These are phyloP conservation scores for Aspergillus ustus DNA, from an alignment of 2,329 filamentous ascomycete genomes.

Conservation along the genomic window DNA sequence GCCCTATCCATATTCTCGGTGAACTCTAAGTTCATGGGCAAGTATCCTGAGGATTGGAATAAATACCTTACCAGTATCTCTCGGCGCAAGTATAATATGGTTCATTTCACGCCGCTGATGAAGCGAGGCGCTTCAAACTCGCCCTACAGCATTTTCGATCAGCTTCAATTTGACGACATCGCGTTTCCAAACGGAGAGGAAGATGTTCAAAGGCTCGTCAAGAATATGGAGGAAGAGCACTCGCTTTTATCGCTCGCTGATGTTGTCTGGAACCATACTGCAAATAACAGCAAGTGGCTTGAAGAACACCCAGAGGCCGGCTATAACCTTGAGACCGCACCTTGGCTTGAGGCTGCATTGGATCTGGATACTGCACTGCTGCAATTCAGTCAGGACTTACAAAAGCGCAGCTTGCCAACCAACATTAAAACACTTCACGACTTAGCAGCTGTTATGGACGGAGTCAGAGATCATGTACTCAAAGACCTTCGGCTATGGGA, in stretches of 20 bases:
- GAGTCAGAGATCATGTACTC: slow-evolving; percentile 79
- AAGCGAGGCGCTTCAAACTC: slow-evolving; percentile 89
- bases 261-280: slow-evolving; percentile 97
- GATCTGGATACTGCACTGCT: slow-evolving; percentile 79
- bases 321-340: slow-evolving; percentile 91
- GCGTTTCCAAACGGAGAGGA: slow-evolving; percentile 84
- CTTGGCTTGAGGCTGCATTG: slow-evolving; percentile 68
- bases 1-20: slow-evolving; percentile 90
- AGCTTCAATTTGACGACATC: slow-evolving; percentile 79
- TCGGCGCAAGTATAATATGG: slow-evolving; percentile 95
- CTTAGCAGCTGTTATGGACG: slow-evolving; percentile 79
- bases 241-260: slow-evolving; percentile 88
- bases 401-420: slow-evolving; percentile 73
- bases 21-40: slow-evolving; percentile 98
- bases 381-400: slow-evolving; percentile 65
- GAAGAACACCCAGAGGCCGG: slow-evolving; percentile 92
- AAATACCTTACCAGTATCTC: slow-evolving; percentile 86
- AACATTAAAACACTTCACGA: slow-evolving; percentile 73
- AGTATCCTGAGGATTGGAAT: slow-evolving; percentile 88
- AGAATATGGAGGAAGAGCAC: slow-evolving; percentile 81
- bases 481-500: slow-evolving; percentile 84
- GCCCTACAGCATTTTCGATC: slow-evolving; percentile 94
- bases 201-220: slow-evolving; percentile 76
- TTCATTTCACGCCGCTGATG: slow-evolving; percentile 96
- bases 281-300: slow-evolving; percentile 93